Evolutionary conservation across 2,329 filamentous ascomycete genomes (phyloP).

Genomic region (Diaporthe caulivora): DNA sequence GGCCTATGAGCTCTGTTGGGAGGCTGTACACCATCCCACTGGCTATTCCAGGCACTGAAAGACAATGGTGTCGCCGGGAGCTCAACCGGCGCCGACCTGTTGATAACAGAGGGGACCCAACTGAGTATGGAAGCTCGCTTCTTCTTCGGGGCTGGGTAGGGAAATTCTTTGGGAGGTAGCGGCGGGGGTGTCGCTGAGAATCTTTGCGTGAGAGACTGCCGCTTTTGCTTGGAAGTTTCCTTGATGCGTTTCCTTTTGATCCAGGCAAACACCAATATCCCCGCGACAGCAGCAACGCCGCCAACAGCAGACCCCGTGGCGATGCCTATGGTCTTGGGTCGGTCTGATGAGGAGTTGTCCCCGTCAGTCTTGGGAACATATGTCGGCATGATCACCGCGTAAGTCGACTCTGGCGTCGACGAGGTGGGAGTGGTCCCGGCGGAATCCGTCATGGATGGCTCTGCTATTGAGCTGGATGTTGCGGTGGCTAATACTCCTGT

Average conservation of each 20-base stretch:
- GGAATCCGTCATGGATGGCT: background rate
- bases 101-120: constrained; percentile 38
- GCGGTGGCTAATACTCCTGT: constrained; percentile 26
- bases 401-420: constrained; percentile 1
- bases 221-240: constrained; percentile 9
- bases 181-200: constrained; percentile 34
- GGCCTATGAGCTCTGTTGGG: constrained; percentile 29
- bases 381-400: background rate
- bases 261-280: constrained; percentile 31
- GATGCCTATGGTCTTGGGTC: constrained; percentile 29
- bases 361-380: background rate
- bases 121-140: constrained; percentile 36
- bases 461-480: constrained; percentile 3
- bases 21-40: constrained; percentile 24
- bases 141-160: constrained; percentile 25
- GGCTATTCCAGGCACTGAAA: constrained; percentile 28
- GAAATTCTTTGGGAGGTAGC: constrained; percentile 33
- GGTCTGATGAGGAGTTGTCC: constrained; percentile 20
- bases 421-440: constrained; percentile 6
- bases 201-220: constrained; percentile 11
- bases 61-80: constrained; percentile 38
- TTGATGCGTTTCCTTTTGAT: constrained; percentile 27
- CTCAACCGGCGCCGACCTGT: constrained; percentile 34
- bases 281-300: constrained; percentile 30
- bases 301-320: constrained; percentile 37